Evolutionary conservation across 2,329 filamentous ascomycete genomes (phyloP).

Genomic region (Ophiostoma montium): DNA sequence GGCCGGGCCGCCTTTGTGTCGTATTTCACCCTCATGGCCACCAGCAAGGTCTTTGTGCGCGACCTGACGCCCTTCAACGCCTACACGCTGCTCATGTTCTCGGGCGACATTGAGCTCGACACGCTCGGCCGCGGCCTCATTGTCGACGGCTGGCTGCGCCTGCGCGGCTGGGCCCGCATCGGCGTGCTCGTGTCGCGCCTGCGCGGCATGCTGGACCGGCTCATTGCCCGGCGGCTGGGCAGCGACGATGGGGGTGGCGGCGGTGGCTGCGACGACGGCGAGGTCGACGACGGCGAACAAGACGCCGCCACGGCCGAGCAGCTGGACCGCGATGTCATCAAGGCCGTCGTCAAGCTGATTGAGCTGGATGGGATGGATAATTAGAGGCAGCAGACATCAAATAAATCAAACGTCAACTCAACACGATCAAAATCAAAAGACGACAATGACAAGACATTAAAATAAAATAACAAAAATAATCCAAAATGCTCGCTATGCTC

Average conservation of each 20-base stretch:
- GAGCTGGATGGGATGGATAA: slow-evolving; percentile 80
- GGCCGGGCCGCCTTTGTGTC: slow-evolving; percentile 64
- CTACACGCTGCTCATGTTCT: slow-evolving; percentile 78
- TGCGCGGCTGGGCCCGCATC: slow-evolving; percentile 88
- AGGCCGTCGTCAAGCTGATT: slow-evolving; percentile 64
- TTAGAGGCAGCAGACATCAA: slow-evolving; percentile 16
- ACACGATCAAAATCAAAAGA: too few relatives aligned
- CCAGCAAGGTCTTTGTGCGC: slow-evolving; percentile 79
- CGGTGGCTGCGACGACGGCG: neutral
- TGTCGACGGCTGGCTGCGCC: slow-evolving; percentile 76
- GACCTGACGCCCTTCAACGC: slow-evolving; percentile 89
- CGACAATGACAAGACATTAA: too few relatives aligned
- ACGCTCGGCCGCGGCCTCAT: slow-evolving; percentile 74
- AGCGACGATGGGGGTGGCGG: slow-evolving; percentile 15
- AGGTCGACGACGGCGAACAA: neutral
- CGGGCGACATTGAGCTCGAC: slow-evolving; percentile 74
- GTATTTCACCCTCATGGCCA: slow-evolving; percentile 87
- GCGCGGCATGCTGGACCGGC: slow-evolving; percentile 71
- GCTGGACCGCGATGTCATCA: slow-evolving; percentile 53
- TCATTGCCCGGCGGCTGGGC: slow-evolving; percentile 70
- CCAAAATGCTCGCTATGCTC: too few relatives aligned
- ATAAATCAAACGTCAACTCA: too few relatives aligned
- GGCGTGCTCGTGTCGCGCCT: slow-evolving; percentile 77
- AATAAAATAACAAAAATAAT: too few relatives aligned
- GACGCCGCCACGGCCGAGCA: slow-evolving; percentile 28